These are phyloP conservation scores for Pythium myriotylum DNA, from an alignment of 352 stramenopile genomes.

Conservation along the genomic window DNA sequence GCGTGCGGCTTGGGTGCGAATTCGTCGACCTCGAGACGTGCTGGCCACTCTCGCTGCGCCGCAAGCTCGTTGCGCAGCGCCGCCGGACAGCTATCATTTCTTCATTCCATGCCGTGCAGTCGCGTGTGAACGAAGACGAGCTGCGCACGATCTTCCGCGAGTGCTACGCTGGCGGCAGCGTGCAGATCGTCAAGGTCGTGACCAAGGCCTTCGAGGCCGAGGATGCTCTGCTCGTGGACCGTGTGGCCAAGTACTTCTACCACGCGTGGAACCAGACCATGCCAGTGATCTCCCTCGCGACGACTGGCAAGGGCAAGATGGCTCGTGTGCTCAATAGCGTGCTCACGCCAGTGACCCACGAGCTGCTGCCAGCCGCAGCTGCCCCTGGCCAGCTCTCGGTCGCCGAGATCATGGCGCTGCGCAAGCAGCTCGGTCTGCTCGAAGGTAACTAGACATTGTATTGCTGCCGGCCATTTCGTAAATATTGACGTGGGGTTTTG, in stretches of 20 bases:
- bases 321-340: slow-evolving; percentile 94
- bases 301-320: slow-evolving; percentile 92
- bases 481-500: slow-evolving; percentile 13
- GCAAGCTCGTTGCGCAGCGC: slow-evolving; percentile 45
- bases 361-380: slow-evolving; percentile 90
- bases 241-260: slow-evolving; percentile 57
- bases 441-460: slow-evolving; percentile 68
- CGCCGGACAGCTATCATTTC: slow-evolving; percentile 68
- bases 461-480: slow-evolving; percentile 1
- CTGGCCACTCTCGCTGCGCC: slow-evolving; percentile 73
- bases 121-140: slow-evolving; percentile 54
- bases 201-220: slow-evolving; percentile 77
- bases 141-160: slow-evolving; percentile 65
- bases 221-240: slow-evolving; percentile 89
- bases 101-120: slow-evolving; percentile 69
- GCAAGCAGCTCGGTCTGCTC: slow-evolving; percentile 80
- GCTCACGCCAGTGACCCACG: slow-evolving; percentile 96
- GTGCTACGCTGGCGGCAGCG: slow-evolving; percentile 64
- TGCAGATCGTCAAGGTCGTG: slow-evolving; percentile 93
- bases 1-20: slow-evolving; percentile 93
- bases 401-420: slow-evolving; percentile 91
- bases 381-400: slow-evolving; percentile 96
- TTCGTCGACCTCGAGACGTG: slow-evolving; percentile 97
- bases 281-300: slow-evolving; percentile 94
- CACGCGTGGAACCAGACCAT: slow-evolving; percentile 71